Percentiles rank a stretch among this genome's conserved stretches.
Conservation (phyloP, 768 basidiomycete genomes). For the Podaxis sp. region DNA sequence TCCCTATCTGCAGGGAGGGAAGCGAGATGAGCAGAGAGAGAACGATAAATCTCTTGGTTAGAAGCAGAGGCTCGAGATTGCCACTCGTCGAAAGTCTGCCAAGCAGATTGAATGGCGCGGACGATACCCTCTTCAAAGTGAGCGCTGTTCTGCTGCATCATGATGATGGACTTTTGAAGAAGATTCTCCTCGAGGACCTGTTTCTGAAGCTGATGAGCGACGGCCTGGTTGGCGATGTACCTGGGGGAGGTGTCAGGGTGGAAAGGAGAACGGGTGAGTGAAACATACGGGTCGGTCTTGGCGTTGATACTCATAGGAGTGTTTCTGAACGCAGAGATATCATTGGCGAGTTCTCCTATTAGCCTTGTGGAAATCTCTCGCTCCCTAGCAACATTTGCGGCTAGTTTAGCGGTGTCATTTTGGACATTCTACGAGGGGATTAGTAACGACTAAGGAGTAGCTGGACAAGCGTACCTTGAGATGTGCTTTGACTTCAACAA, state of each 20-base stretch:
- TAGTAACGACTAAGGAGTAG: not conserved
- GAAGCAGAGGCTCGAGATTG: slow-evolving; percentile 73
- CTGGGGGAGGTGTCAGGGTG: slow-evolving; percentile 28
- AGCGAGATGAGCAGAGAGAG: slow-evolving; percentile 72
- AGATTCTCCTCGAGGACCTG: slow-evolving; percentile 98
- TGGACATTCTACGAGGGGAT: slow-evolving; percentile 68
- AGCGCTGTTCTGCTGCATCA: slow-evolving; percentile 97
- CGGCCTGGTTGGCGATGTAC: slow-evolving; percentile 69
- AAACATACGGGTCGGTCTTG: slow-evolving; percentile 78
- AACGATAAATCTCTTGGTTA: slow-evolving; percentile 74
- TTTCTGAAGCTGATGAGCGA: slow-evolving; percentile 78
- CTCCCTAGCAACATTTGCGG: slow-evolving; percentile 89
- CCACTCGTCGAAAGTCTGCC: slow-evolving; percentile 97
- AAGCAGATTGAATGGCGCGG: slow-evolving; percentile 91
- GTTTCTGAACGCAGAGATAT: slow-evolving; percentile 92
- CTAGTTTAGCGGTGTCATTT: slow-evolving; percentile 93
- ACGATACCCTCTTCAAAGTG: slow-evolving; percentile 98
- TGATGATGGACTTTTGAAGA: slow-evolving; percentile 94
- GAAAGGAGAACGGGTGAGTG: slow-evolving; percentile 13
- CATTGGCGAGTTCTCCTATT: slow-evolving; percentile 84
- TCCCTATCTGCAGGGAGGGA: slow-evolving; percentile 84
- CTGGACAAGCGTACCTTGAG: slow-evolving; percentile 63
- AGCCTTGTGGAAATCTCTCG: slow-evolving; percentile 83
- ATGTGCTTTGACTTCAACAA: slow-evolving; percentile 95
- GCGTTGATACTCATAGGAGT: slow-evolving; percentile 84